Evolutionary conservation across 2,329 filamentous ascomycete species (phyloP).

Genomic region (Xylariales sp.): DNA sequence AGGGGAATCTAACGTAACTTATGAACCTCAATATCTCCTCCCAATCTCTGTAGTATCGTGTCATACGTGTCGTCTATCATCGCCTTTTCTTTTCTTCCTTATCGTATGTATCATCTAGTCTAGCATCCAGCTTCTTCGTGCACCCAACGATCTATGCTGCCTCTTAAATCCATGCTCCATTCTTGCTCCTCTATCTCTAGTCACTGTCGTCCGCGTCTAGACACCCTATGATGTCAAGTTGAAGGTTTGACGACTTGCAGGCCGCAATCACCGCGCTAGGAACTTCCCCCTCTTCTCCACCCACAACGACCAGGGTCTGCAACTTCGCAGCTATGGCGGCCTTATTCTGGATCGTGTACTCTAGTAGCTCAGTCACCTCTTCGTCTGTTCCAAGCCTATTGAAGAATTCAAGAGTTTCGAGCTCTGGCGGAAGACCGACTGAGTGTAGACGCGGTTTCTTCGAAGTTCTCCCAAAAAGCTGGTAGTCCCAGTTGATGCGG

Average conservation of each 20-base stretch:
- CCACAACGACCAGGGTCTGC: constrained; percentile 32
- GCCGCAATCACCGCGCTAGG: constrained; percentile 30
- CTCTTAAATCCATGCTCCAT: too few species aligned
- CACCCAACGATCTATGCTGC: too few species aligned
- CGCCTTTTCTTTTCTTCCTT: too few species aligned
- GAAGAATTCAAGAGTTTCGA: constrained; percentile 42
- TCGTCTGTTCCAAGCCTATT: constrained; percentile 41
- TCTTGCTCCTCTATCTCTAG: too few species aligned
- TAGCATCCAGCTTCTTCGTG: too few species aligned
- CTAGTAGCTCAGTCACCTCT: constrained; percentile 40
- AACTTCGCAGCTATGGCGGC: constrained; percentile 32
- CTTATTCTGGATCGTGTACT: constrained; percentile 34
- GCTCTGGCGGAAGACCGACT: constrained; percentile 40
- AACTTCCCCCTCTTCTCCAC: constrained; percentile 26
- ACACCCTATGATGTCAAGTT: constrained; percentile 21
- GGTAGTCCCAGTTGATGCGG: constrained; percentile 42
- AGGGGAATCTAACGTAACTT: too few species aligned
- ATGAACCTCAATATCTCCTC: too few species aligned
- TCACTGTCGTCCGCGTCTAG: constrained; percentile 4
- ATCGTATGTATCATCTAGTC: too few species aligned
- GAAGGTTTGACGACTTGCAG: constrained; percentile 27
- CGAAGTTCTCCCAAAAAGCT: constrained; percentile 41
- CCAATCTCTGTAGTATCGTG: too few species aligned
- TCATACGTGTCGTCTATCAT: too few species aligned
- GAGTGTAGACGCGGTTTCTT: constrained; percentile 40